phyloP scores from a whole-genome alignment of 805 yeast genomes.

The Myxozyma neotropica region DNA sequence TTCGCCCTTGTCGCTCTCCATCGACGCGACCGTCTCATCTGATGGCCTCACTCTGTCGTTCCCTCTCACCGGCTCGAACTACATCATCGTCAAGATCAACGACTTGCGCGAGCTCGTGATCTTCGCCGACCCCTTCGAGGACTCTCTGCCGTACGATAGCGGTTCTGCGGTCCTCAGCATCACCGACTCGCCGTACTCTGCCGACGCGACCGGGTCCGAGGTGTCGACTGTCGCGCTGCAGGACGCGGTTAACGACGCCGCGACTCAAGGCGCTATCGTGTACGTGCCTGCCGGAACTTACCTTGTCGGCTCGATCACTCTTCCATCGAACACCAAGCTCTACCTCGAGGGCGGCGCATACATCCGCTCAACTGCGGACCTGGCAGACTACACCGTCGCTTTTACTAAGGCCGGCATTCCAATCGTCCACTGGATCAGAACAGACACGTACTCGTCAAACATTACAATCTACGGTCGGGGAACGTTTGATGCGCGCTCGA shows the following conservation, averaged over 20 bases:
- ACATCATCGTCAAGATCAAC: conserved; percentile 26
- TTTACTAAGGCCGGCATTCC: conserved; percentile 4
- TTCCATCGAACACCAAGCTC: conserved; percentile 7
- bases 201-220: conserved; percentile 8
- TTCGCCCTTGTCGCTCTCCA: conserved; percentile 7
- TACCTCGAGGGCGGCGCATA: conserved; percentile 23
- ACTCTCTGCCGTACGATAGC: background rate
- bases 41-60: conserved; percentile 8
- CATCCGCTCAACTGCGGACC: conserved; percentile 3
- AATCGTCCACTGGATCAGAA: conserved; percentile 16
- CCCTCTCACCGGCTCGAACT: conserved; percentile 9
- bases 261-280: conserved; percentile 2
- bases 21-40: conserved; percentile 2
- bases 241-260: conserved; percentile 10
- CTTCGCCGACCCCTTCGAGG: conserved; percentile 20
- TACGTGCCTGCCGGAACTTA: conserved; percentile 24
- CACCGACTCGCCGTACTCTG: conserved; percentile 13
- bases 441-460: conserved; percentile 8
- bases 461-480: conserved; percentile 20
- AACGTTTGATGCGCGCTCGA: conserved; percentile 20
- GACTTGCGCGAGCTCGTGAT: conserved; percentile 21
- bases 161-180: conserved; percentile 3
- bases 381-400: conserved; percentile 2
- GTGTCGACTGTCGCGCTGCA: conserved; percentile 11
- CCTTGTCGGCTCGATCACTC: conserved; percentile 16